Conservation (phyloP, 192 early-diverging fungal genomes). For the Spinellus fusiger region DNA sequence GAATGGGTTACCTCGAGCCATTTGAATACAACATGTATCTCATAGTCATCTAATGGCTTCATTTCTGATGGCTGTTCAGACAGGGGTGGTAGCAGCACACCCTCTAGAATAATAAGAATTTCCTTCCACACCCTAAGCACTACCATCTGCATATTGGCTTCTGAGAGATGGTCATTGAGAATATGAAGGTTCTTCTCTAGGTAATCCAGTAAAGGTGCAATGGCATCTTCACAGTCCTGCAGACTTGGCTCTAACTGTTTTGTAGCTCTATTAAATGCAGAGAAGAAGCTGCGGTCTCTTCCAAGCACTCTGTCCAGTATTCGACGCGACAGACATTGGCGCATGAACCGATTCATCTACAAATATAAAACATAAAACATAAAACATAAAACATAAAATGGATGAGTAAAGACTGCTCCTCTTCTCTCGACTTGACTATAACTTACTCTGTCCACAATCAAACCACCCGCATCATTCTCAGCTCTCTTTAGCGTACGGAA, state of each 20-base stretch:
- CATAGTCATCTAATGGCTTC: slow-evolving; percentile 56
- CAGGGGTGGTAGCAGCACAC: slow-evolving; percentile 64
- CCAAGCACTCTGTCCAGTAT: slow-evolving; percentile 44
- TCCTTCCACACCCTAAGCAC: slow-evolving; percentile 69
- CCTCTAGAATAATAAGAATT: slow-evolving; percentile 60
- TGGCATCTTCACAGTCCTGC: slow-evolving; percentile 56
- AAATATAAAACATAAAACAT: background rate
- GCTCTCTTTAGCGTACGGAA: slow-evolving; percentile 65
- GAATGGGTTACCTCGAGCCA: slow-evolving; percentile 47
- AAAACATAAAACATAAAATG: background rate
- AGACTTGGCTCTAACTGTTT: slow-evolving; percentile 29
- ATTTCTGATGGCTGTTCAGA: slow-evolving; percentile 46
- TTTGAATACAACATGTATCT: slow-evolving; percentile 61
- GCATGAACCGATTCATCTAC: slow-evolving; percentile 59
- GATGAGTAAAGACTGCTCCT: background rate
- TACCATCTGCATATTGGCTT: slow-evolving; percentile 60
- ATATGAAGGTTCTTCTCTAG: slow-evolving; percentile 65
- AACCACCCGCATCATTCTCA: slow-evolving; percentile 60
- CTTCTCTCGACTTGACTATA: no score
- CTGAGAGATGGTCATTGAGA: slow-evolving; percentile 60
- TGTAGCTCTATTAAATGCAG: slow-evolving; percentile 21
- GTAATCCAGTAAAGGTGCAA: slow-evolving; percentile 72
- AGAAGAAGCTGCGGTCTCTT: slow-evolving; percentile 47
- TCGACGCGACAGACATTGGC: slow-evolving; percentile 56
- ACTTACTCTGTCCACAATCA: slow-evolving; percentile 61